Percentiles rank a stretch among this genome's conserved stretches.
Conservation (phyloP, 164 flowering plant species). For the Nymphaea colorata region DNA sequence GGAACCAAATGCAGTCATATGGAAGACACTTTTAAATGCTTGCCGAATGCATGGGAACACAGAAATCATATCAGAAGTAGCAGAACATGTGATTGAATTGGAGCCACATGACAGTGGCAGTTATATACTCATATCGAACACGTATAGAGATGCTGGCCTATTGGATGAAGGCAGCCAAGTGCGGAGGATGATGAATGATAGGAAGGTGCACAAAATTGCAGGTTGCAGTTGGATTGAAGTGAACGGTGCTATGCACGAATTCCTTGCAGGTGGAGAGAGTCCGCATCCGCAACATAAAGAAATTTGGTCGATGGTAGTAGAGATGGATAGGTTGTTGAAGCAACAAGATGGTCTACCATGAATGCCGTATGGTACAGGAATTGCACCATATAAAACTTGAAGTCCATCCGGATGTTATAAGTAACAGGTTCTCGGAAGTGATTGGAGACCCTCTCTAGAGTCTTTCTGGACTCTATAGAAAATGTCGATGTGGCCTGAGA, state of each 20-base stretch:
- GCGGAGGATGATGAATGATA: conserved; percentile 24
- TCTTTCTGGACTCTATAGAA: background rate
- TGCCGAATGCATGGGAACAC: conserved; percentile 26
- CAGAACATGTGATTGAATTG: conserved; percentile 20
- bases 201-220: conserved; percentile 26
- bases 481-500: background rate
- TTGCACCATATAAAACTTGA: too few relatives aligned
- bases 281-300: conserved; percentile 18
- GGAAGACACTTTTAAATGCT: conserved; percentile 40
- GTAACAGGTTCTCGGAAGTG: background rate
- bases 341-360: conserved; percentile 4
- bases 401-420: too few relatives aligned
- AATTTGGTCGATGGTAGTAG: conserved; percentile 16
- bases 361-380: background rate
- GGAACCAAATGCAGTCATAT: conserved; percentile 32
- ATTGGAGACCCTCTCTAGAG: background rate
- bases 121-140: conserved; percentile 30
- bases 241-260: conserved; percentile 32
- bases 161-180: conserved; percentile 30
- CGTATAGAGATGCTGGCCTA: conserved; percentile 21
- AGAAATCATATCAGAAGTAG: conserved; percentile 27
- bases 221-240: conserved; percentile 30
- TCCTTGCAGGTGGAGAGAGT: conserved; percentile 23
- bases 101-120: conserved; percentile 36
- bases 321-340: conserved; percentile 15